phyloP scores from a whole-genome alignment of 2,329 filamentous ascomycete species.

The Aspergillus spinulosporus region DNA sequence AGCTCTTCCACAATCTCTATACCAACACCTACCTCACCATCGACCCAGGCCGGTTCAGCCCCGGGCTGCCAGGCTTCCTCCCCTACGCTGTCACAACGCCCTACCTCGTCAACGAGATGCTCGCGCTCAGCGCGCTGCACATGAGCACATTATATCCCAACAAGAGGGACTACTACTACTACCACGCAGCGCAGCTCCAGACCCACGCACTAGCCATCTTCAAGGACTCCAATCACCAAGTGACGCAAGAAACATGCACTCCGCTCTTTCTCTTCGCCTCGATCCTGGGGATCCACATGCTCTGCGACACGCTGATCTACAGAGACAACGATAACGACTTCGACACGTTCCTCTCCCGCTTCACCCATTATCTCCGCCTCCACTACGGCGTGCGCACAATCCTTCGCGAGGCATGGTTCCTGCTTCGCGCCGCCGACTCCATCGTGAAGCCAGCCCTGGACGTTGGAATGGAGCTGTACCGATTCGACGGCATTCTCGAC shows the following conservation, averaged over 20 bases:
- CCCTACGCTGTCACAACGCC: conserved; percentile 27
- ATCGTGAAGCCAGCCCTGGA: conserved; percentile 7
- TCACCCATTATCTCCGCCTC: conserved; percentile 28
- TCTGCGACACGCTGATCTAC: conserved; percentile 50
- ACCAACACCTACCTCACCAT: conserved; percentile 12
- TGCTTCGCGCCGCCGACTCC: conserved; percentile 17
- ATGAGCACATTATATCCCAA: conserved; percentile 38
- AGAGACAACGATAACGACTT: conserved; percentile 40
- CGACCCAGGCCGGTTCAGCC: background rate
- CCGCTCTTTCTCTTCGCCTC: conserved; percentile 27
- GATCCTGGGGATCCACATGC: conserved; percentile 38
- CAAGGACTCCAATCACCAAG: conserved; percentile 11
- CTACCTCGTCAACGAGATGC: conserved; percentile 51
- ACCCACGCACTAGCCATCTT: conserved; percentile 25
- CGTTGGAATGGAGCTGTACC: background rate
- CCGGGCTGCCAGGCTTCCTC: conserved; percentile 9
- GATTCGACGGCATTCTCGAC: background rate
- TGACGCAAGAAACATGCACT: conserved; percentile 21
- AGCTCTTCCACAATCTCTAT: conserved; percentile 31
- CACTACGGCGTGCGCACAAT: conserved; percentile 29
- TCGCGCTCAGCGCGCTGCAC: conserved; percentile 51
- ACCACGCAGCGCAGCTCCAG: conserved; percentile 41
- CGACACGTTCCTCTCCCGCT: conserved; percentile 33
- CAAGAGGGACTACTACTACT: conserved; percentile 33
- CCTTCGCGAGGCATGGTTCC: conserved; percentile 14